Evolutionary conservation across 164 flowering plant species (phyloP).

Genomic region (Kalanchoe fedtschenkoi): DNA sequence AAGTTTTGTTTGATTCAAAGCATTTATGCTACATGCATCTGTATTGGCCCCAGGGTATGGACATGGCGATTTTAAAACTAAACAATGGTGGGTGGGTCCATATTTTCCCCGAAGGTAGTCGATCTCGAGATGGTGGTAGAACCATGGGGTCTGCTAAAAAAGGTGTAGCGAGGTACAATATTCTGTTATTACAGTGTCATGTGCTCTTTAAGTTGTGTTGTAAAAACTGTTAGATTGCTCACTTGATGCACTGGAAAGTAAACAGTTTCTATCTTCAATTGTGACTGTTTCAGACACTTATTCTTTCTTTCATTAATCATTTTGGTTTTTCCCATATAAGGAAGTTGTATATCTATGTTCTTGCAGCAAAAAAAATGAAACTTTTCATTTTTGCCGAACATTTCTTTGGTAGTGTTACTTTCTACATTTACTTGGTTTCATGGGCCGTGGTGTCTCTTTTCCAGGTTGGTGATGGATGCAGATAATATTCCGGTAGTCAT

Average conservation of each 20-base stretch:
- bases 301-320: not conserved
- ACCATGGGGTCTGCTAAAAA: slow-evolving; percentile 74
- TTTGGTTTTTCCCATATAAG: not conserved
- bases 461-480: slow-evolving; percentile 80
- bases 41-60: slow-evolving; percentile 63
- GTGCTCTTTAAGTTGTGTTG: not conserved
- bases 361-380: too few species aligned
- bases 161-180: slow-evolving; percentile 82
- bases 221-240: not conserved
- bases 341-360: not conserved
- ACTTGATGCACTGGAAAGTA: not conserved
- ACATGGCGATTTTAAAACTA: slow-evolving; percentile 75
- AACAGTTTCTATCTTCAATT: not conserved
- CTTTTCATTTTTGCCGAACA: not conserved
- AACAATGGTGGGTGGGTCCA: slow-evolving; percentile 96
- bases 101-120: slow-evolving; percentile 96
- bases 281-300: not conserved
- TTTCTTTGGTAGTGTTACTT: not conserved
- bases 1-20: not conserved
- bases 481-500: slow-evolving; percentile 65
- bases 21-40: not conserved
- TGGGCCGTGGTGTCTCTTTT: not conserved
- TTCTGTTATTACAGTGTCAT: not conserved
- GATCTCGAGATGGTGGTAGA: slow-evolving; percentile 96
- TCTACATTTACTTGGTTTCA: not conserved